These are phyloP conservation scores for Dionaea muscipula DNA, from an alignment of 179 eudicot genomes.

Conservation along the genomic window DNA sequence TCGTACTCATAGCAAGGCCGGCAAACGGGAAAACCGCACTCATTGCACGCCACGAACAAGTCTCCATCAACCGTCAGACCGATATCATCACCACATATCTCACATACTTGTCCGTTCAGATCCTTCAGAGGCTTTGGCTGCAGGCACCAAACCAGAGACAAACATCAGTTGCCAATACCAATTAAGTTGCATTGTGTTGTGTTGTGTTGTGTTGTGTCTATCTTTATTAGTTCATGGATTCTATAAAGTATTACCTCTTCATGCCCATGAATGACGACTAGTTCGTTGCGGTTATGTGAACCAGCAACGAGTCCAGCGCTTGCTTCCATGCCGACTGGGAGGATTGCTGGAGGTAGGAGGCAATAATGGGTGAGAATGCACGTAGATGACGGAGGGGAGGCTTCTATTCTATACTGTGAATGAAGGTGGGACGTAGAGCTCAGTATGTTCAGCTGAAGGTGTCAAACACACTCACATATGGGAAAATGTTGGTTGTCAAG, in stretches of 20 bases:
- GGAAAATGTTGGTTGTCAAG: conserved; percentile 55
- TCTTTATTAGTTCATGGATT: background rate
- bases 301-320: conserved; percentile 95
- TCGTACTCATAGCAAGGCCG: conserved; percentile 90
- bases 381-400: conserved; percentile 4
- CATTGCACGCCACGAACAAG: conserved; percentile 81
- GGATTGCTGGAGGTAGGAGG: background rate
- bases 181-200: too few relatives aligned
- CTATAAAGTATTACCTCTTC: conserved; percentile 50
- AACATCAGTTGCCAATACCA: too few relatives aligned
- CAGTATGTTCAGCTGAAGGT: conserved; percentile 32
- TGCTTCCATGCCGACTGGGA: conserved; percentile 55
- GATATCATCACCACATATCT: conserved; percentile 76
- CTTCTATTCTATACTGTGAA: conserved; percentile 25
- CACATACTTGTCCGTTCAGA: conserved; percentile 81
- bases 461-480: conserved; percentile 7
- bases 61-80: conserved; percentile 78
- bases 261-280: conserved; percentile 90
- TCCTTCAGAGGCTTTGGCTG: conserved; percentile 84
- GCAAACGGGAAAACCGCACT: conserved; percentile 90
- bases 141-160: conserved; percentile 14
- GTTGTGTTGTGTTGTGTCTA: too few relatives aligned
- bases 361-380: conserved; percentile 7
- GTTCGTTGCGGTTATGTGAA: conserved; percentile 89
- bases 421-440: conserved; percentile 22